A percentile compares a stretch with the other conserved stretches of the same genome.
Conservation (phyloP, 352 stramenopile species). For the Globisporangium ultimum region DNA sequence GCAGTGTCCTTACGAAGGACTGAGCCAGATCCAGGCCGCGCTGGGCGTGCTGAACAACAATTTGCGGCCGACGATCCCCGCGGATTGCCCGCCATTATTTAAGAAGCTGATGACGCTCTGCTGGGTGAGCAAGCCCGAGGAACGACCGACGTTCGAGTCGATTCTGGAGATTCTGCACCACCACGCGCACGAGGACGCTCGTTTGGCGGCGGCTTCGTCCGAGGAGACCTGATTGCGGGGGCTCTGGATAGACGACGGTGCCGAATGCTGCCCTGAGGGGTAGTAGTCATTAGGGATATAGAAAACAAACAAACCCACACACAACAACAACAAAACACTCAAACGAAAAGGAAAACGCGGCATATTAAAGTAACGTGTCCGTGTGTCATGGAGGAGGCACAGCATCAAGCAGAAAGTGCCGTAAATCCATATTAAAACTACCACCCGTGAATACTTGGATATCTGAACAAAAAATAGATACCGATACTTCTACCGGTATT, state of each 20-base stretch:
- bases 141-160: conserved; percentile 77
- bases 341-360: too few relatives aligned
- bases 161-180: conserved; percentile 72
- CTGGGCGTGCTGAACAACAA: conserved; percentile 88
- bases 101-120: conserved; percentile 86
- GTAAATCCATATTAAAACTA: too few relatives aligned
- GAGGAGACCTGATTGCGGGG: background rate
- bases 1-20: conserved; percentile 88
- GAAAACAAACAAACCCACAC: too few relatives aligned
- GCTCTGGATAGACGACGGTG: too few relatives aligned
- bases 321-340: too few relatives aligned
- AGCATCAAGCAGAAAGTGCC: too few relatives aligned
- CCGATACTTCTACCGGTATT: background rate
- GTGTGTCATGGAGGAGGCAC: too few relatives aligned
- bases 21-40: conserved; percentile 88
- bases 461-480: background rate
- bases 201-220: background rate
- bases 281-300: too few relatives aligned
- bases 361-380: too few relatives aligned
- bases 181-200: conserved; percentile 14
- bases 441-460: background rate
- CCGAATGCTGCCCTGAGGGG: too few relatives aligned
- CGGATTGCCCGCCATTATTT: conserved; percentile 70
- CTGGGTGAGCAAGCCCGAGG: conserved; percentile 70
- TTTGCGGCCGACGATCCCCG: conserved; percentile 74